Base-by-base conservation (phyloP, 2,329 filamentous ascomycete species). In the Trichocomaceae sp. region DNA sequence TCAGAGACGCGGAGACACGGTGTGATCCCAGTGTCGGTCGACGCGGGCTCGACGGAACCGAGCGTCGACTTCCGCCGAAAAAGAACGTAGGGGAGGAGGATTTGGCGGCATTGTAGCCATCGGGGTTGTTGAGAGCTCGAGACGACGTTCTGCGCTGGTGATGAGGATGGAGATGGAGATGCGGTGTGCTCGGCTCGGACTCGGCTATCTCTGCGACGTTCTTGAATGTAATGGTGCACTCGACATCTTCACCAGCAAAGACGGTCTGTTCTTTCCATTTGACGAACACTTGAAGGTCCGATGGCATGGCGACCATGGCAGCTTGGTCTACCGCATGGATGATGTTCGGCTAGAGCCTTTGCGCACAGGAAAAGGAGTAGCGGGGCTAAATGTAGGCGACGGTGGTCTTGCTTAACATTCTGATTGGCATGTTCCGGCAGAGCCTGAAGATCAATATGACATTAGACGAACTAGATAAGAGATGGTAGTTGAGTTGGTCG, bases 141-240 rank as follows among this genome's bases (percentile, higher is more conserved):
- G 72, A 73, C 37, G 72, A 73, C 37, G 63, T 59, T 58, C 68
- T 70, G 57, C 71, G 64, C 57, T 72, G 68, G 59, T 72, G 69
- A 46, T 59, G 50, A 9, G 55, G 60, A 56, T 72, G 68, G 59
- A 72, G 69, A 46, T 59, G 50, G 12, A 55, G 60, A 56, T 67
- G 66, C 33, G 61, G 55, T 47, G 59, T 61, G 60, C 61, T 47
- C 59, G 58, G 61, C 48, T 67, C 55, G 29, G 72, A 66, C 45
- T 64, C 63, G 53, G 60, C 66, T 39, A 73, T 75, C 49, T 80
- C 71, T 29, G 80, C 77, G 49, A 91, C 81, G 70, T 99, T 99
- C 74, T 87, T 92, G 76, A 99, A 99, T 50, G 89, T 96, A 71
- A 99, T 95, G 62, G 86, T 90, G 74, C 93, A 97, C 75, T 91